These are phyloP conservation scores for Phytophthora vignae DNA, from an alignment of 352 stramenopile genomes.

Conservation along the genomic window DNA sequence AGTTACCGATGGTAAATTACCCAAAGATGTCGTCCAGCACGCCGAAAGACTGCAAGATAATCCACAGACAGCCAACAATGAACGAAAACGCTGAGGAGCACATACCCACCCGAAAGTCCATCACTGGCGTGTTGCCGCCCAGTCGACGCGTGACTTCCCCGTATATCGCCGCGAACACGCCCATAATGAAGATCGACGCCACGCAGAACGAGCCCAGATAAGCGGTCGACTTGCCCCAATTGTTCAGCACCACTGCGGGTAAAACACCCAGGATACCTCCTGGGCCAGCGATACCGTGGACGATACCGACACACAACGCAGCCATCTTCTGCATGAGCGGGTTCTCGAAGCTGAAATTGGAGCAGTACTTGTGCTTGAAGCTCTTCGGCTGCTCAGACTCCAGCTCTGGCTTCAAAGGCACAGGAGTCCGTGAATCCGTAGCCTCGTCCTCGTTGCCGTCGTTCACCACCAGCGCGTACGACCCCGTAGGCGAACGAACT, in stretches of 20 bases:
- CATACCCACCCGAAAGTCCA: constrained; percentile 50
- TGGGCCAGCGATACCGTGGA: constrained; percentile 76
- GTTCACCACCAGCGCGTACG: constrained; percentile 17
- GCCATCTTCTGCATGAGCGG: constrained; percentile 61
- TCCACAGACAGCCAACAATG: constrained; percentile 68
- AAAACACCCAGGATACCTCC: constrained; percentile 86
- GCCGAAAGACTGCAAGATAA: constrained; percentile 64
- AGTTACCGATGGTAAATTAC: constrained; percentile 6
- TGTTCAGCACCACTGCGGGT: constrained; percentile 51
- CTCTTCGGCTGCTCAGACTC: background rate
- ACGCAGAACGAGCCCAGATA: constrained; percentile 89
- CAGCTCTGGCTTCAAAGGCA: background rate
- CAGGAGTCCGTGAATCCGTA: background rate
- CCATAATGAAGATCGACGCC: constrained; percentile 90
- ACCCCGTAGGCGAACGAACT: constrained; percentile 6
- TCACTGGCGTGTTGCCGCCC: background rate
- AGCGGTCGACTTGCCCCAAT: constrained; percentile 51
- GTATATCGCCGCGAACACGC: constrained; percentile 81
- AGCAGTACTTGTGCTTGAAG: constrained; percentile 37
- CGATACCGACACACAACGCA: constrained; percentile 81
- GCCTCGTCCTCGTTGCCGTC: background rate
- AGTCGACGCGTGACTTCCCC: constrained; percentile 62
- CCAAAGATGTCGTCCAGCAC: constrained; percentile 70
- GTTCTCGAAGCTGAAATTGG: constrained; percentile 53
- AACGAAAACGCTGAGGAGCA: constrained; percentile 67